Evolutionary conservation across 2,329 filamentous ascomycete species (phyloP), one percentile per base, ranked within the genome.

Genomic region (Fusarium graminum): DNA sequence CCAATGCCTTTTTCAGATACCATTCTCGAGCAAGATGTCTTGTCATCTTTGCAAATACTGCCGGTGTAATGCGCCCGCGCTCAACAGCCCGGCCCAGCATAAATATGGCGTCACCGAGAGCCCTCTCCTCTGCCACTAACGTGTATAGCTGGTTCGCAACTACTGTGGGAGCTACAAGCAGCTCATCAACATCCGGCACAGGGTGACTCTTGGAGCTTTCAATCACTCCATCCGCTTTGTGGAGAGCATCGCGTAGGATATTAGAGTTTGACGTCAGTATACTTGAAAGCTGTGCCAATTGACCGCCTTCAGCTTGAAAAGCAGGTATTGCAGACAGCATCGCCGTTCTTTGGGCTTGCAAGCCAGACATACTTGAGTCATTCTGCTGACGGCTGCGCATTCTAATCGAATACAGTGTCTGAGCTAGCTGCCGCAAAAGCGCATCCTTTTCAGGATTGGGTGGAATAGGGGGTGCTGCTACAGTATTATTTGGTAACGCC

Each of bases 371-470:
- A 19, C 91, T 92, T 14, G 90, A 85, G 17, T 88, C 85, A 69
- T 94, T 94, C 73, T 95, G 91, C 26, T 85, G 79, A 44, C 91
- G 85, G 52, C 88, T 90, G 45, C 86, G 85, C 63, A 89, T 87
- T 16, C 94, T 88, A 64, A 92, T 89, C 38, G 86, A 81, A 53
- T 88, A 83, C 4, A 98, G 82, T 0, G 89, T 87, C 55, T 85
- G 82, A 34, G 90, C 93, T 29, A 98, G 85, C 42, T 93, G 91
- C 52, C 86, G 85, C 4, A 97, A 84, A 16, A 98, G 86, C 19
- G 91, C 90, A 77, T 98, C 93, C 76, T 97, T 97, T 78, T 98
- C 93, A 1, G 95, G 95, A 73, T 99, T 99, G 0, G 93, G 94
- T 0, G 95, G 94, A 30, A 97, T 93, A 0, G 94, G 94, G 1